Percentiles rank a stretch among this genome's conserved stretches.
Evolutionary conservation across 164 flowering plant genomes (phyloP).

Genomic region (Vitis vinifera): DNA sequence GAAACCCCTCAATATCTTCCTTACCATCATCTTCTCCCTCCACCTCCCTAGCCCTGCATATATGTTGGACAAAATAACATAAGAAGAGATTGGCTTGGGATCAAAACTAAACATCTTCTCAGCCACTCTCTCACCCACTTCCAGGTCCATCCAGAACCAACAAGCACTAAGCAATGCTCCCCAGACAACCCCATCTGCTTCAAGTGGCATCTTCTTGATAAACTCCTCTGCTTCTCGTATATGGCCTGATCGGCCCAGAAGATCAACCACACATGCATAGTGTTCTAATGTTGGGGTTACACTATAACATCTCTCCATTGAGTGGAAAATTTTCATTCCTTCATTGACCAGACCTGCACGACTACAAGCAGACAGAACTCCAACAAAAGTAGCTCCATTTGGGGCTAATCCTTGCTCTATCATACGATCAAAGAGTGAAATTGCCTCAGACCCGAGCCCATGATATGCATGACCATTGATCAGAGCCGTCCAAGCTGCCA

Average conservation of each 20-base stretch:
- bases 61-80: constrained; percentile 65
- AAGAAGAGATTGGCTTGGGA: constrained; percentile 37
- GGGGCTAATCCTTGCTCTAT: constrained; percentile 42
- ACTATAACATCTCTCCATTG: constrained; percentile 46
- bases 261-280: constrained; percentile 71
- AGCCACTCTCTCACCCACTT: constrained; percentile 63
- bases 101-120: constrained; percentile 45
- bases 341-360: constrained; percentile 50
- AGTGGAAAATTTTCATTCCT: constrained; percentile 50
- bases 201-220: constrained; percentile 51
- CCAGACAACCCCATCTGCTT: constrained; percentile 59
- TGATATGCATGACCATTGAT: constrained; percentile 69
- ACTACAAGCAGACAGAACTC: constrained; percentile 61
- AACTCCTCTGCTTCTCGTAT: constrained; percentile 64
- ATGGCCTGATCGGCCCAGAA: constrained; percentile 71
- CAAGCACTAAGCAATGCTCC: constrained; percentile 70
- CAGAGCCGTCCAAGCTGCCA: constrained; percentile 75
- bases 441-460: constrained; percentile 54
- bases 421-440: constrained; percentile 55
- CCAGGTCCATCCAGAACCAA: constrained; percentile 62
- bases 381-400: constrained; percentile 70
- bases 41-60: constrained; percentile 62
- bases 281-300: constrained; percentile 64
- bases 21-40: constrained; percentile 47
- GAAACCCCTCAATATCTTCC: constrained; percentile 41